These are phyloP conservation scores for Fraxinus excelsior DNA, from an alignment of 257 asterid species.

Conservation along the genomic window DNA sequence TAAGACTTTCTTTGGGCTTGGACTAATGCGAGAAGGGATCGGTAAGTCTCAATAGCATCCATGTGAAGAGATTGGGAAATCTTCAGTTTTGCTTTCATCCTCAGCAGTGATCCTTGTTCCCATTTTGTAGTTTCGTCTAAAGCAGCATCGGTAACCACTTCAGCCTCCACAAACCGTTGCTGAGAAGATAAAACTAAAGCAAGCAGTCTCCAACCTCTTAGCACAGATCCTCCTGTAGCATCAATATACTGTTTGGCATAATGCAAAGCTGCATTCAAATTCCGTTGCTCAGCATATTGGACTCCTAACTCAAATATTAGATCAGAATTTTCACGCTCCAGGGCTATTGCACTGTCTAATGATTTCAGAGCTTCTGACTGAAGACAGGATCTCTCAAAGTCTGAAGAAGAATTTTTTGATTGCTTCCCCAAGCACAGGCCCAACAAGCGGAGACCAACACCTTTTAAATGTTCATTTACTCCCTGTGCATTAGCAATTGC, in stretches of 20 bases:
- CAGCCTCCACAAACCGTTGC: constrained; percentile 82
- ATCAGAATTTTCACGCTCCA: constrained; percentile 79
- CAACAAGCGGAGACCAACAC: constrained; percentile 76
- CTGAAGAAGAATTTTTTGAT: constrained; percentile 81
- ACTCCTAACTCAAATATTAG: constrained; percentile 79
- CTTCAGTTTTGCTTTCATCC: constrained; percentile 89
- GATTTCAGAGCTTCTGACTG: constrained; percentile 92
- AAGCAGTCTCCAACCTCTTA: constrained; percentile 90
- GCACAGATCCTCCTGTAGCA: constrained; percentile 85
- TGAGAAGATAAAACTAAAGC: constrained; percentile 89
- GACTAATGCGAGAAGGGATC: constrained; percentile 87
- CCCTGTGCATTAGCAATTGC: constrained; percentile 63
- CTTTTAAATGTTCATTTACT: constrained; percentile 68
- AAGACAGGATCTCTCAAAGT: constrained; percentile 87
- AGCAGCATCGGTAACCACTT: constrained; percentile 89
- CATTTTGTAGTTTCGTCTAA: constrained; percentile 91
- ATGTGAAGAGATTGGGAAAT: constrained; percentile 66
- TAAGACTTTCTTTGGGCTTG: constrained; percentile 84
- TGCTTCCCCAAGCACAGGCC: constrained; percentile 93
- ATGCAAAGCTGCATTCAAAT: constrained; percentile 77
- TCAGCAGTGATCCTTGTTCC: constrained; percentile 94
- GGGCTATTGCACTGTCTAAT: constrained; percentile 64
- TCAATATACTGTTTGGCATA: constrained; percentile 82
- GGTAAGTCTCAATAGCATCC: constrained; percentile 85
- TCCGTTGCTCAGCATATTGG: constrained; percentile 87